Evolutionary conservation across 179 eudicot genomes (phyloP), one percentile per base, ranked within the genome.

Genomic region (Vitellaria paradoxa): DNA sequence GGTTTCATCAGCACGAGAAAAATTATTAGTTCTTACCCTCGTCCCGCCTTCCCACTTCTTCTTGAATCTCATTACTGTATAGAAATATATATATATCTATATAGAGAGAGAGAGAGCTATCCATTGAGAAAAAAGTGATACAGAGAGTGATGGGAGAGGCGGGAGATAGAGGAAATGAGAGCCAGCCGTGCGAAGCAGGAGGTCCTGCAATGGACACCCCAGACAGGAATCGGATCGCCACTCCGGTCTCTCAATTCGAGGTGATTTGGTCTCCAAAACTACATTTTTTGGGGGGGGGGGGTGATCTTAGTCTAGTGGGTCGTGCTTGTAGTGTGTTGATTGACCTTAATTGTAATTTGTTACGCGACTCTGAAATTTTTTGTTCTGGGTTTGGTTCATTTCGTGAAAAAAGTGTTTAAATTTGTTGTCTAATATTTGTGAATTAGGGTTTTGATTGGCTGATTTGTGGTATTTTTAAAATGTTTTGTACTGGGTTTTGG

Each of bases 41-140:
- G 53, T 73, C 72, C 75, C 85, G 60, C 76, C 87, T 89, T 89
- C 88, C 97, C 93, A 91, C 97, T 89, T 77, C 97, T 89, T 77
- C 89, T 88, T 85, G 80, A 87, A 87, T 82, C 84, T 68, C 73
- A 68, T 13, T 9, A 9, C n/a, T 60, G 30, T n/a, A 40, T 57
- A 65, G 70, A 71, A 56, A 72, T 74, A 64, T 13, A 61, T 18
- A 70, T 46, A 57, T 30, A 30, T 30, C 1, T 30, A 30, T 30
- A 30, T 30, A 30, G 1, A 59, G 76, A 52, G n/a, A 45, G 10
- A 14, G 53, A 75, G 11, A 79, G 67, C 47, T 21, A 23, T 42
- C 57, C 64, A 18, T 62, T 5, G 42, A 24, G n/a, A 8, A 18
- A 24, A 72, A 70, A 56, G 42, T 55, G 50, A 70, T 65, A 12